Evolutionary conservation across 768 basidiomycete genomes (phyloP).

Genomic region (Auriscalpium microsporum): DNA sequence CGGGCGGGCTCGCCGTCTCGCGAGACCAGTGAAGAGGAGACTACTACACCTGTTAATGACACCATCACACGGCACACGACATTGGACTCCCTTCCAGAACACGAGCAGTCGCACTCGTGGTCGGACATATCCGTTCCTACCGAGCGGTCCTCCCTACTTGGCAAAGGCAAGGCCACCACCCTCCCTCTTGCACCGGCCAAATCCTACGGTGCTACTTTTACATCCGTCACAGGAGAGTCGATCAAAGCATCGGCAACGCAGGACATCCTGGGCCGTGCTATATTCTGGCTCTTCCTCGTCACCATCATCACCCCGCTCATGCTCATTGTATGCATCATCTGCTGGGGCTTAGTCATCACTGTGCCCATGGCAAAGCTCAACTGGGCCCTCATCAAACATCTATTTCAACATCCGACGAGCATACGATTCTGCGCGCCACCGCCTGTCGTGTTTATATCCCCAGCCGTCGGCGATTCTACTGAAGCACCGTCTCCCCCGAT

Average conservation of each 20-base stretch:
- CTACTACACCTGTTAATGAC: neutral
- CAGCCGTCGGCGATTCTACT: constrained; percentile 20
- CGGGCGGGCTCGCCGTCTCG: constrained; percentile 17
- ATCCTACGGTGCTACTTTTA: constrained; percentile 59
- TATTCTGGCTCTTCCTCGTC: constrained; percentile 76
- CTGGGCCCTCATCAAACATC: constrained; percentile 85
- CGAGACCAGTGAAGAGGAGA: constrained; percentile 1
- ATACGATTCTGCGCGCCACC: constrained; percentile 94
- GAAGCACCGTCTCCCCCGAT: constrained; percentile 32
- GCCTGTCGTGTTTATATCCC: constrained; percentile 50
- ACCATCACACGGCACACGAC: constrained; percentile 1
- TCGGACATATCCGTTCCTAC: constrained; percentile 25
- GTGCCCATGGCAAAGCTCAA: constrained; percentile 98
- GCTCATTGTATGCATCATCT: constrained; percentile 78
- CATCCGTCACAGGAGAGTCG: constrained; percentile 21
- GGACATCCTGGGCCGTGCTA: constrained; percentile 59
- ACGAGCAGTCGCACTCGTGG: constrained; percentile 40
- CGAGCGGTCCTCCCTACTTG: constrained; percentile 44
- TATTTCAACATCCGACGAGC: constrained; percentile 68
- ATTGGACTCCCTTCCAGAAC: constrained; percentile 33
- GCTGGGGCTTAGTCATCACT: constrained; percentile 93
- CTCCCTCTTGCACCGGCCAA: constrained; percentile 37
- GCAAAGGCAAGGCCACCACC: constrained; percentile 25
- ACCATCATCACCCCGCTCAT: constrained; percentile 82
- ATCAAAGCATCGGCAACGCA: constrained; percentile 16